phyloP scores from a whole-genome alignment of 2,329 filamentous ascomycete genomes.

The Alternaria brassicicola region DNA sequence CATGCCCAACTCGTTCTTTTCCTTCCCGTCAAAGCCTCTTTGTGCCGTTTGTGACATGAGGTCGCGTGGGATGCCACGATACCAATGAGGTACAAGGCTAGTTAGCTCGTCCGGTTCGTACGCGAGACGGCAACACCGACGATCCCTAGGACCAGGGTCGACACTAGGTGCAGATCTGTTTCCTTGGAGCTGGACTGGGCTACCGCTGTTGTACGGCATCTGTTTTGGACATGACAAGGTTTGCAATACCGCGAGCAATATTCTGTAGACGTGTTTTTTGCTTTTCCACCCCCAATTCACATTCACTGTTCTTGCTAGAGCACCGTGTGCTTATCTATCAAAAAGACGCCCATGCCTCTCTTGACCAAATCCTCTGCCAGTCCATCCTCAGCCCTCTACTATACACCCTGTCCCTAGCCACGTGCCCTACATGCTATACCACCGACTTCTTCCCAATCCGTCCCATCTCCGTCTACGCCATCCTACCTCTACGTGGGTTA shows the following conservation, averaged over 20 bases:
- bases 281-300: background rate
- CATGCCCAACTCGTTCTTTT: slow-evolving; percentile 14
- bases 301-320: background rate
- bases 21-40: slow-evolving; percentile 11
- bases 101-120: background rate
- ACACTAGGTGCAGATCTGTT: slow-evolving; percentile 3
- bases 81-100: slow-evolving; percentile 1
- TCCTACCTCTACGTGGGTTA: background rate
- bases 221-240: background rate
- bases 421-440: background rate
- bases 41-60: slow-evolving; percentile 11
- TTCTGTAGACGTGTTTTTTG: background rate
- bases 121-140: slow-evolving; percentile 21
- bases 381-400: background rate
- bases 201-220: background rate
- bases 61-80: slow-evolving; percentile 11
- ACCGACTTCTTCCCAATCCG: background rate
- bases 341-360: background rate
- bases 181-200: background rate
- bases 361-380: background rate
- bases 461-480: background rate
- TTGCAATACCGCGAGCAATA: background rate
- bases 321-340: background rate
- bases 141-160: background rate
- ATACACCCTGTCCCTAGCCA: background rate